These are phyloP conservation scores for Blastomyces emzantsi DNA, from an alignment of 2,329 filamentous ascomycete genomes.

Conservation along the genomic window DNA sequence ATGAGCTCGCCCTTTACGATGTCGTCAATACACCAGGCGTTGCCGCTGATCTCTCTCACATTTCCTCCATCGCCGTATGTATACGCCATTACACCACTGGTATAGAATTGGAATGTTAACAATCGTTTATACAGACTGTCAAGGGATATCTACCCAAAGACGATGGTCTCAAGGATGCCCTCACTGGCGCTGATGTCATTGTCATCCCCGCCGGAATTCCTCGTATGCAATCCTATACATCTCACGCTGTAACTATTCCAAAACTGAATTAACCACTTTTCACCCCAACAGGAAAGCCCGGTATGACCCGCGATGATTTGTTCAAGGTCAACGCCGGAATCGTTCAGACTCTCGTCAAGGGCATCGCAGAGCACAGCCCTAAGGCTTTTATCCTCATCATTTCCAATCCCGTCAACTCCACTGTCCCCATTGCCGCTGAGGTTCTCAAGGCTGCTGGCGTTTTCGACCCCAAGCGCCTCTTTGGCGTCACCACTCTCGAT, in stretches of 20 bases:
- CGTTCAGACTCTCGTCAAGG: slow-evolving; percentile 86
- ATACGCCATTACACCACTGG: not conserved
- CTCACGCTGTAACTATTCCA: not conserved
- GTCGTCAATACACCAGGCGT: slow-evolving; percentile 98
- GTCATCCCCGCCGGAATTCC: slow-evolving; percentile 98
- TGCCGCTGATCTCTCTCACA: slow-evolving; percentile 92
- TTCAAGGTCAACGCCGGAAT: slow-evolving; percentile 99
- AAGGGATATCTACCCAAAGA: slow-evolving; percentile 80
- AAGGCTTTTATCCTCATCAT: slow-evolving; percentile 96
- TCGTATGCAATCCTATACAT: slow-evolving; percentile 50
- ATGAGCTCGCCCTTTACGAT: slow-evolving; percentile 96
- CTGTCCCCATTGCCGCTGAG: slow-evolving; percentile 94
- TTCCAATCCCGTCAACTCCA: slow-evolving; percentile 99
- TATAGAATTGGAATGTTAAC: not conserved
- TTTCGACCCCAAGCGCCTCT: slow-evolving; percentile 92
- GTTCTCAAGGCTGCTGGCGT: slow-evolving; percentile 87
- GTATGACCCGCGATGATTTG: slow-evolving; percentile 98
- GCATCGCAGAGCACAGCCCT: slow-evolving; percentile 75
- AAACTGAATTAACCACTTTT: slow-evolving; percentile 18
- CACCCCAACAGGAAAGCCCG: slow-evolving; percentile 72
- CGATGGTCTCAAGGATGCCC: slow-evolving; percentile 73
- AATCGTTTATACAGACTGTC: slow-evolving; percentile 54
- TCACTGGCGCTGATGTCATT: slow-evolving; percentile 90
- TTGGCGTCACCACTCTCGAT: slow-evolving; percentile 97
- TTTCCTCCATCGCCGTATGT: slow-evolving; percentile 78